Evolutionary conservation across 2,329 filamentous ascomycete species (phyloP).

Genomic region (Trichoderma afroharzianum): DNA sequence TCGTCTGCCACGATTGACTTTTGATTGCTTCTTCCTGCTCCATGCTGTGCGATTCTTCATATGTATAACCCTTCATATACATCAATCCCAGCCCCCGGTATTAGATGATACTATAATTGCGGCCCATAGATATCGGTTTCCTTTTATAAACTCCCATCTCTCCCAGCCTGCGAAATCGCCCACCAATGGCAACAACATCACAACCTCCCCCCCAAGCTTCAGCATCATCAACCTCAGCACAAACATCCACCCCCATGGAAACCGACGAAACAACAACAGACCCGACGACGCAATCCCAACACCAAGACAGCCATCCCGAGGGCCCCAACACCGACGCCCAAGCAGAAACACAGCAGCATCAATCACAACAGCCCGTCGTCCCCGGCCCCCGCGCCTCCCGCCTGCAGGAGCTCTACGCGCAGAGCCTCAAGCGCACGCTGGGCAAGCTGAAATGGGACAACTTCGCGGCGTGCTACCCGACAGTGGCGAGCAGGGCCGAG

Average conservation of each 20-base stretch:
- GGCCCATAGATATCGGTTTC: not conserved
- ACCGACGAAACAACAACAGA: not conserved
- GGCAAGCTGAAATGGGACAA: conserved; percentile 53
- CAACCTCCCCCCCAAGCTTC: not conserved
- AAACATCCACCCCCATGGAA: conserved; percentile 6
- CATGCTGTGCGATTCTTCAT: not conserved
- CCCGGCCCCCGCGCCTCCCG: conserved; percentile 56
- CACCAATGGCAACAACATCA: not conserved
- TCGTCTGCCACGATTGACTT: not conserved
- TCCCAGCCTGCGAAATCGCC: not conserved
- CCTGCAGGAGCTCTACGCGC: conserved; percentile 52
- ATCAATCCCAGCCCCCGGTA: not conserved
- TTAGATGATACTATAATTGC: not conserved
- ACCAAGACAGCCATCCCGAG: not conserved
- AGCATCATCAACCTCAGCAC: not conserved
- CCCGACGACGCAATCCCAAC: not conserved
- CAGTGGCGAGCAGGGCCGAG: conserved; percentile 50
- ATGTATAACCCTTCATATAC: not conserved
- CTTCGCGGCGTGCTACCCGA: conserved; percentile 60
- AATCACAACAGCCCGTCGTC: conserved; percentile 36
- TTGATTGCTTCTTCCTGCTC: not conserved
- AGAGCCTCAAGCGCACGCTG: conserved; percentile 52
- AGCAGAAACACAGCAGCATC: conserved; percentile 24
- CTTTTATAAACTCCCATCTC: not conserved
- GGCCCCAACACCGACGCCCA: not conserved